Evolutionary conservation across 139 green algal species (phyloP), one percentile per base, ranked within the genome.

Genomic region (Volvox reticuliferus): DNA sequence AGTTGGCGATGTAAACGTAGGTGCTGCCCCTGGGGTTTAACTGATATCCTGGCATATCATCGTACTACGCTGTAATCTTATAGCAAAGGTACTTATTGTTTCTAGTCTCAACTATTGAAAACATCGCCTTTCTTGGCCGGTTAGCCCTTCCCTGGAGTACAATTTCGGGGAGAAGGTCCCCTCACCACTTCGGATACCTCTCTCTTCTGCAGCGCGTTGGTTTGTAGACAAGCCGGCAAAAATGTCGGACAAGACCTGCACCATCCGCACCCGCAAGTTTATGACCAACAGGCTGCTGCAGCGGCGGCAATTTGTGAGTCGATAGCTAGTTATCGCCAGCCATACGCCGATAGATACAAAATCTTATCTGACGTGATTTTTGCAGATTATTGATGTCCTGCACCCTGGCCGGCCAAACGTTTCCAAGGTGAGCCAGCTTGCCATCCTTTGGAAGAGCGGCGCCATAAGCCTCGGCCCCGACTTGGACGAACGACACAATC

Each of bases 341-440:
- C 65, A 28, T 18, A 50, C 80, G n/a, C 17, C 14, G 26, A 44
- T 16, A 85, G 44, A 14, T 55, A 9, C 44, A 55, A 14, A 14
- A 75, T 50, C n/a, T 44, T 30, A 44, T 75, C 1, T 63, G 14
- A n/a, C 90, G 1, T 89, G 18, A 82, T 13, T 82, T 65, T 18
- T 88, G 85, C 95, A 99, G 98, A 95, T 99, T 82, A 95, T 99
- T 44, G 98, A 99, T 92, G 98, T 99, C 32, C 96, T 99, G 84
- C 98, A 99, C 94, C 98, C 98, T 67, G 98, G 98, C 77, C 93
- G 96, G 30, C 93, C 98, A 20, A 99, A 99, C 86, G 98, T 99
- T 55, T 96, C 97, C 85, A 99, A 99, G 98, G 97, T 98, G 79
- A 65, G 79, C 55, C 35, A 44, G 26, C 22, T n/a, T 28, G 28